phyloP scores from a whole-genome alignment of 169 alveolate genomes.

The Plasmodium berghei region DNA sequence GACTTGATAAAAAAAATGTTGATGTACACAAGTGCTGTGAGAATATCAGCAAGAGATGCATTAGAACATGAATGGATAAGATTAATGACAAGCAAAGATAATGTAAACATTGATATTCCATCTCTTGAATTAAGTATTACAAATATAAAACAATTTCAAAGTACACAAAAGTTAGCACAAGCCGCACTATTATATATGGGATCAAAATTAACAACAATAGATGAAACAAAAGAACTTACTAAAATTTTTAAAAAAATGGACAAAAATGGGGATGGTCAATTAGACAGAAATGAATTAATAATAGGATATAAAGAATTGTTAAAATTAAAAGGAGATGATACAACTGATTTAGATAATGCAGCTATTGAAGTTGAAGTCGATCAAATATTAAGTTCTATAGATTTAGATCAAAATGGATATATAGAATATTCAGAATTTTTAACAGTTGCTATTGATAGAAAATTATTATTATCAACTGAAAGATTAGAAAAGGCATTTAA shows the following conservation, averaged over 20 bases:
- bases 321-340: slow-evolving; percentile 87
- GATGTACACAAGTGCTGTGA: slow-evolving; percentile 88
- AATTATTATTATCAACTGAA: slow-evolving; percentile 89
- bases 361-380: slow-evolving; percentile 91
- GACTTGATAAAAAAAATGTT: slow-evolving; percentile 90
- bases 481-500: slow-evolving; percentile 94
- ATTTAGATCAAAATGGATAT: slow-evolving; percentile 91
- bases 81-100: slow-evolving; percentile 82
- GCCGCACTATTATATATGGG: slow-evolving; percentile 94
- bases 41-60: slow-evolving; percentile 88
- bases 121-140: slow-evolving; percentile 86
- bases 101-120: slow-evolving; percentile 82
- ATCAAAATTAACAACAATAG: slow-evolving; percentile 91
- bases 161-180: slow-evolving; percentile 91
- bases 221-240: slow-evolving; percentile 91
- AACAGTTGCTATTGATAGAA: slow-evolving; percentile 94
- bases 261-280: slow-evolving; percentile 91
- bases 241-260: slow-evolving; percentile 93
- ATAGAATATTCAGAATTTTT: slow-evolving; percentile 95
- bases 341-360: slow-evolving; percentile 81
- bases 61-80: slow-evolving; percentile 93
- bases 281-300: slow-evolving; percentile 89
- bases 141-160: slow-evolving; percentile 89
- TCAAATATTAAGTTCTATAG: slow-evolving; percentile 88
- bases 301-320: slow-evolving; percentile 89